Conservation (phyloP, 805 yeast genomes). For the Pichia thaimueangensis region DNA sequence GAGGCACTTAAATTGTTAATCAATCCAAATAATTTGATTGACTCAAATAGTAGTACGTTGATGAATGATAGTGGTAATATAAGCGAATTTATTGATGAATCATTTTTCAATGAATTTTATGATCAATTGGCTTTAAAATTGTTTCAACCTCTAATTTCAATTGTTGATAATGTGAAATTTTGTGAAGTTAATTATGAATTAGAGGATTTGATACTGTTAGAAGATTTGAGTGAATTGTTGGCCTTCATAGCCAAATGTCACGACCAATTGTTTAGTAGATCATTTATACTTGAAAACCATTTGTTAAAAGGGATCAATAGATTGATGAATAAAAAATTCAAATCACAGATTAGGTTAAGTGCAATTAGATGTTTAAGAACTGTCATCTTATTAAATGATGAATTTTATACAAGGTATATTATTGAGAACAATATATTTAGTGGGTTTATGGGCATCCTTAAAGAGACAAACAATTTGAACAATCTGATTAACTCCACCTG, state of each 20-base stretch:
- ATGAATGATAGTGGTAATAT: conserved; percentile 7
- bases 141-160: conserved; percentile 24
- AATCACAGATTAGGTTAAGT: conserved; percentile 53
- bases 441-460: conserved; percentile 42
- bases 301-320: conserved; percentile 50
- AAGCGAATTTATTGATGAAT: conserved; percentile 26
- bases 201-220: conserved; percentile 13
- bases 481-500: conserved; percentile 71
- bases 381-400: conserved; percentile 57
- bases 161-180: conserved; percentile 8
- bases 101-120: conserved; percentile 57
- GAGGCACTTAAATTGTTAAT: conserved; percentile 75
- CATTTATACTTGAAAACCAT: conserved; percentile 56
- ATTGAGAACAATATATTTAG: conserved; percentile 49
- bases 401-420: conserved; percentile 49
- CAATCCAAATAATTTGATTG: conserved; percentile 39
- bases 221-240: conserved; percentile 58
- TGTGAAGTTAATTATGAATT: neutral
- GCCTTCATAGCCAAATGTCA: conserved; percentile 64
- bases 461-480: conserved; percentile 42
- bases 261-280: conserved; percentile 47
- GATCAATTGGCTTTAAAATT: conserved; percentile 31
- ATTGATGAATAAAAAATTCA: conserved; percentile 38
- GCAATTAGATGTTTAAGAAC: conserved; percentile 65
- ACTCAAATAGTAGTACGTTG: neutral